These are phyloP conservation scores for Candolleomyces eurysporus DNA, from an alignment of 768 basidiomycete genomes.

Conservation along the genomic window DNA sequence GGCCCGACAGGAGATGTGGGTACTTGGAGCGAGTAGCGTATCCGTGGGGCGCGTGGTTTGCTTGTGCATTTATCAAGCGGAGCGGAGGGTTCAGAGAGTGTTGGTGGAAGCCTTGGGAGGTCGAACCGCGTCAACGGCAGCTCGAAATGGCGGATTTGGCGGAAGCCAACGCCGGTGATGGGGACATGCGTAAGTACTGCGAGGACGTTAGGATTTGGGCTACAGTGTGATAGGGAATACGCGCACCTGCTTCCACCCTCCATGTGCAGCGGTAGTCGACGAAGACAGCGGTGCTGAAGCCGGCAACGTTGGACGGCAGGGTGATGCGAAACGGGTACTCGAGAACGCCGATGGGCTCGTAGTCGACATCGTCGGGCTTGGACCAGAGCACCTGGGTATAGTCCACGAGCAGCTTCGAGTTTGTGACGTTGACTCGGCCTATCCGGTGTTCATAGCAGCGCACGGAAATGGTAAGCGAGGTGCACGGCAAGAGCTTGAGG, in stretches of 20 bases:
- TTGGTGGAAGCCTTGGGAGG: conserved; percentile 42
- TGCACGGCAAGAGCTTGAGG: conserved; percentile 62
- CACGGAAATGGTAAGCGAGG: conserved; percentile 68
- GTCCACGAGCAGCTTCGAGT: conserved; percentile 69
- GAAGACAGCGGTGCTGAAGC: conserved; percentile 69
- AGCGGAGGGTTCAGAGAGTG: conserved; percentile 32
- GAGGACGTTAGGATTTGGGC: conserved; percentile 15
- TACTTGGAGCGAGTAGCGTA: conserved; percentile 57
- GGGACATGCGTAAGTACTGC: conserved; percentile 69
- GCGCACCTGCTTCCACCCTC: conserved; percentile 79
- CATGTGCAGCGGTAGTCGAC: conserved; percentile 80
- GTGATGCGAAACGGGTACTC: conserved; percentile 73
- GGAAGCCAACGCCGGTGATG: conserved; percentile 62
- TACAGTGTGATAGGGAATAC: conserved; percentile 9
- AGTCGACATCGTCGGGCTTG: conserved; percentile 55
- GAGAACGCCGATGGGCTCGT: conserved; percentile 58
- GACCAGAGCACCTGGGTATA: conserved; percentile 67
- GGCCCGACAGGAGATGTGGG: conserved; percentile 67
- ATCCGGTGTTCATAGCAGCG: conserved; percentile 81
- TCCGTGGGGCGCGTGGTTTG: conserved; percentile 54
- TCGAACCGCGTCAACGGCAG: conserved; percentile 73
- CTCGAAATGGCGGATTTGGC: conserved; percentile 69
- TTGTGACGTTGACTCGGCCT: conserved; percentile 53
- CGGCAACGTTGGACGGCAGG: conserved; percentile 58
- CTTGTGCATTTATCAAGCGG: conserved; percentile 40